Evolutionary conservation across 202 grass and related monocot species (phyloP).

Genomic region (Setaria viridis): DNA sequence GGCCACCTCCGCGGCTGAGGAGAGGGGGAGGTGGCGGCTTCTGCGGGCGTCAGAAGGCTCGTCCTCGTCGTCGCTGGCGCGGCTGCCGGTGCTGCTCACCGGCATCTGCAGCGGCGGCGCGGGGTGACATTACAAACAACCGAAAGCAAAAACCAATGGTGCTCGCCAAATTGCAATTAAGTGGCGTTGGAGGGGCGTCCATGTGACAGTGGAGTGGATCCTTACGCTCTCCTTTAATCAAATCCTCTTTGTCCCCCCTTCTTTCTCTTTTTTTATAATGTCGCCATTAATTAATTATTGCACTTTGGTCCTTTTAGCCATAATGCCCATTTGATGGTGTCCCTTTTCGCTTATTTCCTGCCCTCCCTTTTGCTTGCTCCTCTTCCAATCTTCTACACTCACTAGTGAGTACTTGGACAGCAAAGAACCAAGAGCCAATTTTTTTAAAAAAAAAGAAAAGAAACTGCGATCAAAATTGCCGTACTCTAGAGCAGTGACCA

Average conservation of each 20-base stretch:
- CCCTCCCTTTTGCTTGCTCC: not conserved
- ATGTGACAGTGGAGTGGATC: slow-evolving; percentile 1
- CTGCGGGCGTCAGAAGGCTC: slow-evolving; percentile 20
- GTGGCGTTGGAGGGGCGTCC: not conserved
- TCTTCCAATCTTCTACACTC: not conserved
- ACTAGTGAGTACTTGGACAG: not conserved
- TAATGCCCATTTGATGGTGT: slow-evolving; percentile 17
- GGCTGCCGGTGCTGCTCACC: slow-evolving; percentile 75
- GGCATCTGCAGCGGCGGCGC: slow-evolving; percentile 82
- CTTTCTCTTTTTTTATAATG: not conserved
- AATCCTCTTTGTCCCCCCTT: not conserved
- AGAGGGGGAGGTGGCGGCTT: slow-evolving; percentile 44
- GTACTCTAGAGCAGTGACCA: no score
- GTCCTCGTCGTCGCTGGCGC: slow-evolving; percentile 43
- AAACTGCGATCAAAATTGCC: no score
- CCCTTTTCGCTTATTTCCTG: not conserved
- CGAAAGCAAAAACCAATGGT: not conserved
- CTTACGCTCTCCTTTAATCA: slow-evolving; percentile 4
- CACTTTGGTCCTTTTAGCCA: slow-evolving; percentile 19
- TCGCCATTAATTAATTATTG: slow-evolving; percentile 17
- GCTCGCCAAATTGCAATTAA: slow-evolving; percentile 19
- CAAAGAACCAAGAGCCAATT: slow-evolving; percentile 2
- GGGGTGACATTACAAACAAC: not conserved
- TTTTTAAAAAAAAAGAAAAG: not conserved
- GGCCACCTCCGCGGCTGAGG: slow-evolving; percentile 9